Evolutionary conservation across 1,284 basidiomycete genomes (phyloP).

Genomic region (Trichosporon coremiiforme): DNA sequence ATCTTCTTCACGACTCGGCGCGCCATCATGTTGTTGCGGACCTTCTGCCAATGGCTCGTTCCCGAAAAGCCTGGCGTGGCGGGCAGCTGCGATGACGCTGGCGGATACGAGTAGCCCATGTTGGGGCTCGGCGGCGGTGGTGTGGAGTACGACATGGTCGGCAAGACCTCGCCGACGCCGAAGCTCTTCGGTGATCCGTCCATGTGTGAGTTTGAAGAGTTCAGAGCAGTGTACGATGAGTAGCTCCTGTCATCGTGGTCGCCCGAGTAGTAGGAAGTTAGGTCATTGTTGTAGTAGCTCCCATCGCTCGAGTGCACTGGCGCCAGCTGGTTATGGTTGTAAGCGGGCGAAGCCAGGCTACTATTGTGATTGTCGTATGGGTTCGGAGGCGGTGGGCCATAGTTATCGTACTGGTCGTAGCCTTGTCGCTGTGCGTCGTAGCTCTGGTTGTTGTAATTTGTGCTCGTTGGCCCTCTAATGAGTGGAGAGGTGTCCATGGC

Average conservation of each 20-base stretch:
- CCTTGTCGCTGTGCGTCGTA: conserved; percentile 16
- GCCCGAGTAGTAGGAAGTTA: conserved; percentile 22
- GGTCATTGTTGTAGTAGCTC: conserved; percentile 21
- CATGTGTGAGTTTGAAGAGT: conserved; percentile 15
- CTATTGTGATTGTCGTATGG: conserved; percentile 34
- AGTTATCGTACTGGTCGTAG: conserved; percentile 13
- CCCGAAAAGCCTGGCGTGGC: conserved; percentile 38
- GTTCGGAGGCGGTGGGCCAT: conserved; percentile 21
- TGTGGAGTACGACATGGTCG: conserved; percentile 24
- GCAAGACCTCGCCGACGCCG: conserved; percentile 44
- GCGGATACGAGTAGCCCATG: conserved; percentile 25
- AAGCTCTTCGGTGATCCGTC: conserved; percentile 39
- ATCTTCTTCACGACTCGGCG: conserved; percentile 71
- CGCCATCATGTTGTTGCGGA: conserved; percentile 47
- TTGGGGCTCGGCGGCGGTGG: conserved; percentile 24
- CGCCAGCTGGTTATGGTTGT: conserved; percentile 30
- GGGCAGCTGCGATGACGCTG: conserved; percentile 27
- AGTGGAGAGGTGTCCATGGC: conserved; percentile 15
- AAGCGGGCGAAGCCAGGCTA: conserved; percentile 23
- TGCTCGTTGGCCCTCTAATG: neutral
- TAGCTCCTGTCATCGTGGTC: conserved; percentile 49
- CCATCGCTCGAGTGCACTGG: conserved; percentile 18
- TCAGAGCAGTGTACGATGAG: conserved; percentile 39
- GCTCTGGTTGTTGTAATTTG: neutral
- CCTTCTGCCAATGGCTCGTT: conserved; percentile 46